Evolutionary conservation across 2,329 filamentous ascomycete genomes (phyloP).

Genomic region (Diaporthe capsici): DNA sequence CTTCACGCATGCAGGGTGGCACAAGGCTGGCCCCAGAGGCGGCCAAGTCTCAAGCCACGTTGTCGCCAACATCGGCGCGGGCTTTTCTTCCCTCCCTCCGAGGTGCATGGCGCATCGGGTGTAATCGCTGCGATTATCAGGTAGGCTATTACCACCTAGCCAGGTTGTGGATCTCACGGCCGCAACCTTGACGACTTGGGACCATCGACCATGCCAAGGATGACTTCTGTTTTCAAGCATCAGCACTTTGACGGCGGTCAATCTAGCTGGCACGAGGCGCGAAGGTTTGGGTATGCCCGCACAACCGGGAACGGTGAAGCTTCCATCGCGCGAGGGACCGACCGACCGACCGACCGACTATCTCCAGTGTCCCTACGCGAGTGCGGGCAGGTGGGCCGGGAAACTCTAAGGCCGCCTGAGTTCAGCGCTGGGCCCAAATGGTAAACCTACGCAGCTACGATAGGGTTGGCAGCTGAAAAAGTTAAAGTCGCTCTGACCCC

Average conservation of each 20-base stretch:
- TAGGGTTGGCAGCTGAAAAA: constrained; percentile 33
- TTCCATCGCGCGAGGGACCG: constrained; percentile 9
- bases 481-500: constrained; percentile 31
- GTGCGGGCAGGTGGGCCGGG: constrained; percentile 13
- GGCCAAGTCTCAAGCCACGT: constrained; percentile 27
- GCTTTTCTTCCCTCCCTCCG: constrained; percentile 22
- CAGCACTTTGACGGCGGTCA: constrained; percentile 10
- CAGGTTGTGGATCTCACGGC: constrained; percentile 4
- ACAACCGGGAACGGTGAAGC: constrained; percentile 3
- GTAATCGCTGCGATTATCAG: background rate
- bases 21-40: constrained; percentile 26
- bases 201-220: constrained; percentile 1
- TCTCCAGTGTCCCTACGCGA: background rate
- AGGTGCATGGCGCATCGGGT: constrained; percentile 13
- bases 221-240: background rate
- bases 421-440: constrained; percentile 8
- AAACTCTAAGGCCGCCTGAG: constrained; percentile 25
- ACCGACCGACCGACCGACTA: background rate
- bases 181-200: constrained; percentile 13
- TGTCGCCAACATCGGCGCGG: constrained; percentile 15
- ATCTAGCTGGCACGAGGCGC: constrained; percentile 27
- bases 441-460: background rate
- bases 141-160: background rate
- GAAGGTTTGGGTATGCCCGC: constrained; percentile 22
- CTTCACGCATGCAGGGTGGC: background rate